These are phyloP conservation scores for Oryza glaberrima DNA, from an alignment of 176 grass and related monocot species.

Conservation along the genomic window DNA sequence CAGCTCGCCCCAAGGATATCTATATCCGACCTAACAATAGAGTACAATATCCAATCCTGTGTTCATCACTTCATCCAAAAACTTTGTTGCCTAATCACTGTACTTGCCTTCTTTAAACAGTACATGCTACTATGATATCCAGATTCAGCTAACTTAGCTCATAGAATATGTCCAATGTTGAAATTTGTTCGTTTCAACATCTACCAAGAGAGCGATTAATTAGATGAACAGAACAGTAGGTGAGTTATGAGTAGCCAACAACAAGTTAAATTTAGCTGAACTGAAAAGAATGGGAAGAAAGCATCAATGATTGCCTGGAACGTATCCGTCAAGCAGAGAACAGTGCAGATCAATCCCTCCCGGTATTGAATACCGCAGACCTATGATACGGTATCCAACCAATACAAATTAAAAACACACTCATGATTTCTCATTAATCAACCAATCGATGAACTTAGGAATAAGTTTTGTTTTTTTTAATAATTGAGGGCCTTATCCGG, in stretches of 20 bases:
- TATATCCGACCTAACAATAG: conserved; percentile 37
- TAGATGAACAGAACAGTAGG: not conserved
- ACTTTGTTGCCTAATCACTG: not conserved
- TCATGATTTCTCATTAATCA: conserved; percentile 8
- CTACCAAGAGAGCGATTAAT: not conserved
- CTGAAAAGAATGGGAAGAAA: not conserved
- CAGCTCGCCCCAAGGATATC: conserved; percentile 28
- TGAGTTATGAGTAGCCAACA: not conserved
- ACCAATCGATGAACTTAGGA: conserved; percentile 8
- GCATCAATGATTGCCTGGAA: conserved; percentile 20
- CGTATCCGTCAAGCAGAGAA: conserved; percentile 39
- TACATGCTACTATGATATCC: not conserved
- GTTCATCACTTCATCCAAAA: not conserved
- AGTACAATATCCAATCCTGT: conserved; percentile 3
- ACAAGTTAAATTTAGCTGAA: not conserved
- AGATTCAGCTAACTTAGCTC: not conserved
- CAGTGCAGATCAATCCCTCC: conserved; percentile 13
- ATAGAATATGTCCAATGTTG: not conserved
- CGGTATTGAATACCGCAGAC: not conserved
- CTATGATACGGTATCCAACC: not conserved
- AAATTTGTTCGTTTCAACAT: not conserved
- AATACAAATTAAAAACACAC: not conserved
- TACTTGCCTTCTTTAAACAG: not conserved
- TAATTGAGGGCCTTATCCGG: conserved; percentile 44
- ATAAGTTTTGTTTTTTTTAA: not conserved